These are phyloP conservation scores for Trametes sp. DNA, from an alignment of 1,284 basidiomycete genomes.

Conservation along the genomic window DNA sequence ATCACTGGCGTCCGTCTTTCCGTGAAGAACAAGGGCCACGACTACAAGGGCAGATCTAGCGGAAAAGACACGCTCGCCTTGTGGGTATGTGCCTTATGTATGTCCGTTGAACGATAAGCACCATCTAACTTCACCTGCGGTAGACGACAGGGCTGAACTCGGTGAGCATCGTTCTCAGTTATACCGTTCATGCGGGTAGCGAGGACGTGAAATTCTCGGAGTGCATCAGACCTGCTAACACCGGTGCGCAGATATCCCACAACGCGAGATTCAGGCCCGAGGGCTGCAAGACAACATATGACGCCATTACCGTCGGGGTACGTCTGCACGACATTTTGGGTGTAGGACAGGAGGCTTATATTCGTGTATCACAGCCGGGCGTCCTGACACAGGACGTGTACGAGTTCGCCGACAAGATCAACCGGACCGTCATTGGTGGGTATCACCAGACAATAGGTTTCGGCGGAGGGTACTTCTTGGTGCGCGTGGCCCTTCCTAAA, in stretches of 20 bases:
- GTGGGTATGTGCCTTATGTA: too few relatives aligned
- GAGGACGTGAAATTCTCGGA: background rate
- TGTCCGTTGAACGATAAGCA: too few relatives aligned
- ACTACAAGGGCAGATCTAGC: constrained; percentile 50
- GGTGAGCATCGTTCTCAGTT: constrained; percentile 25
- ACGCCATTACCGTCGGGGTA: constrained; percentile 41
- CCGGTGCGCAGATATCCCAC: constrained; percentile 30
- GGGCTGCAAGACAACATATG: constrained; percentile 36
- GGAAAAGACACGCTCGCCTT: constrained; percentile 41
- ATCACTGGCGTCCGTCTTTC: constrained; percentile 44
- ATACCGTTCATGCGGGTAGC: background rate
- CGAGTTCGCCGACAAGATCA: constrained; percentile 42
- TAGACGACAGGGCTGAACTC: constrained; percentile 38
- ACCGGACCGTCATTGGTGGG: constrained; percentile 44
- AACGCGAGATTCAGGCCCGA: constrained; percentile 34
- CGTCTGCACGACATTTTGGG: background rate
- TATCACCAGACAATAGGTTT: constrained; percentile 43
- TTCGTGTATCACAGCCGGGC: constrained; percentile 32
- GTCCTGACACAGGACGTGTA: constrained; percentile 40
- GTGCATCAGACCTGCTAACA: background rate
- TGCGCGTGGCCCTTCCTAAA: constrained; percentile 22
- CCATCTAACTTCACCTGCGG: too few relatives aligned
- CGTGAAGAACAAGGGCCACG: constrained; percentile 52
- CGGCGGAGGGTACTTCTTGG: constrained; percentile 43
- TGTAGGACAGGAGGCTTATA: background rate